phyloP scores from a whole-genome alignment of 2,329 filamentous ascomycete species.

The Neurospora crassa region DNA sequence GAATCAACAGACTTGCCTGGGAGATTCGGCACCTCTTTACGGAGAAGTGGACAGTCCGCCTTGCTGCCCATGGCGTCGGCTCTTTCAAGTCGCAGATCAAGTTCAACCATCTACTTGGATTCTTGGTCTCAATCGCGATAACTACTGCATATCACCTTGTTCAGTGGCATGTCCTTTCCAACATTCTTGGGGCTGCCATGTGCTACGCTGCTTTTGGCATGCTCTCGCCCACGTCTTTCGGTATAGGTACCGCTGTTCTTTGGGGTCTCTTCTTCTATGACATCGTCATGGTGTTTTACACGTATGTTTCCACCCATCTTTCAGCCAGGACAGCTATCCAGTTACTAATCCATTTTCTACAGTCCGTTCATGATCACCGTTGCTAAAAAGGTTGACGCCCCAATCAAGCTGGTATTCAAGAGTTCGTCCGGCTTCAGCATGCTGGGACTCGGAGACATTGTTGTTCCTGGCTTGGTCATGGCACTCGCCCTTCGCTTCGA shows the following conservation, averaged over 20 bases:
- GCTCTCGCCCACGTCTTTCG: constrained; percentile 82
- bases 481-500: constrained; percentile 86
- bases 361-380: constrained; percentile 79
- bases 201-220: constrained; percentile 75
- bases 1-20: constrained; percentile 32
- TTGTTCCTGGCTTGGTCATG: constrained; percentile 85
- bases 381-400: constrained; percentile 80
- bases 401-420: constrained; percentile 79
- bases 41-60: constrained; percentile 40
- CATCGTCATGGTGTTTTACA: constrained; percentile 86
- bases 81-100: constrained; percentile 41
- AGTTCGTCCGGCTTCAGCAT: constrained; percentile 62
- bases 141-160: constrained; percentile 60
- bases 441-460: constrained; percentile 89
- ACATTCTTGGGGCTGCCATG: constrained; percentile 78
- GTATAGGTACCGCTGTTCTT: constrained; percentile 70
- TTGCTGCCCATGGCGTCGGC: constrained; percentile 42
- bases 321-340: neutral
- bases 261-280: constrained; percentile 85
- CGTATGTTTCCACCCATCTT: constrained; percentile 36
- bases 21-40: constrained; percentile 38
- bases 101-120: constrained; percentile 47
- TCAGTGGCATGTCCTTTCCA: constrained; percentile 53
- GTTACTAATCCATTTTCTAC: constrained; percentile 12
- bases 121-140: constrained; percentile 43